Conservation (phyloP, 2,329 filamentous ascomycete species). For the Ophiostoma sp. region DNA sequence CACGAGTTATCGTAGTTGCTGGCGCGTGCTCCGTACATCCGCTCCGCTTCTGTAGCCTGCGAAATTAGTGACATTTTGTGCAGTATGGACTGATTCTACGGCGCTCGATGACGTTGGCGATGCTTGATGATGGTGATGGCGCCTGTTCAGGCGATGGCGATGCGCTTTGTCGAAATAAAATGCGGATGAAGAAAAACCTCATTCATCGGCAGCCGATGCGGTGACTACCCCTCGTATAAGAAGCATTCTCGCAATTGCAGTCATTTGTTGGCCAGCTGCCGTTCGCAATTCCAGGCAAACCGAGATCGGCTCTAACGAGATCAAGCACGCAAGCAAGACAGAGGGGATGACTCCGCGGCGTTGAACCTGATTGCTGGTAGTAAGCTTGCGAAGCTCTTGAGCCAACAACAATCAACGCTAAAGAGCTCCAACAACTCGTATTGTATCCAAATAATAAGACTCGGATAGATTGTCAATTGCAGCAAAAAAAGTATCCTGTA, state of each 20-base stretch:
- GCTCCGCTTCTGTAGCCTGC: slow-evolving; percentile 30
- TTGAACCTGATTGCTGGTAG: background rate
- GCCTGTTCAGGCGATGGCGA: too few relatives aligned
- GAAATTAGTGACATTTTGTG: background rate
- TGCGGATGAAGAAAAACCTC: background rate
- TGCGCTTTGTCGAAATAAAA: background rate
- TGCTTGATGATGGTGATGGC: too few relatives aligned
- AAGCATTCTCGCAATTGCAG: background rate
- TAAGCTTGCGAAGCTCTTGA: background rate
- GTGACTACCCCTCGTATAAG: background rate
- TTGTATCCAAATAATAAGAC: background rate
- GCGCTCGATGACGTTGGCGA: background rate
- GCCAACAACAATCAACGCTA: background rate
- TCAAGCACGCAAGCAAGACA: background rate
- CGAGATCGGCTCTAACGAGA: background rate
- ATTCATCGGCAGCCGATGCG: background rate
- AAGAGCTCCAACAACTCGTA: background rate
- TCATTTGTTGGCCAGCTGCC: background rate
- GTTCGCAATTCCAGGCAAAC: background rate
- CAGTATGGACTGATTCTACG: background rate
- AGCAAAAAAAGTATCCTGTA: background rate
- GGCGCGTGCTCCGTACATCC: slow-evolving; percentile 39
- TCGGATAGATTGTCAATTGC: background rate
- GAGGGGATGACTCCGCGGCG: background rate
- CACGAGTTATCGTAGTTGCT: slow-evolving; percentile 39